Evolutionary conservation across 805 yeast species (phyloP), one percentile per base, ranked within the genome.

Genomic region (Diddensiella transvaalensis): DNA sequence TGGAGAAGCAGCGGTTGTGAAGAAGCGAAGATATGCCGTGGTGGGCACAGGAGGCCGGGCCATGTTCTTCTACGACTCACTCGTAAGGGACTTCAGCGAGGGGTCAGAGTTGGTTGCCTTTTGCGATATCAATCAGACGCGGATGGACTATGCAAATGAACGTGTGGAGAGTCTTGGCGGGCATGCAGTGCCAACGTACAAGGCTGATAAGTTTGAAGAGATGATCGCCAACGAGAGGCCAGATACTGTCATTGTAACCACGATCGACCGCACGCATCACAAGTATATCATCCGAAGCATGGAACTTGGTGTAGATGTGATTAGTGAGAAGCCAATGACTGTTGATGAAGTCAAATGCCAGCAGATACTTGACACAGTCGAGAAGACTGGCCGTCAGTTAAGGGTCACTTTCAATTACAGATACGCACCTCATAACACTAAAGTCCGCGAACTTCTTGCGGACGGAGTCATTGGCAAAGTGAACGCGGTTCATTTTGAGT

Each of bases 371-470:
- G 52, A 49, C 32, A 43, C 52, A 19, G 47, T 46, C 17, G 44
- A 49, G 29, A 8, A 47, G 22, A 49, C 52, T 22, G 52, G 52
- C 22, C 30, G 32, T 18, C 23, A 35, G 19, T 42, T 49, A 17
- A 29, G 52, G 15, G 52, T 49, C 22, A 49, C 52, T n/a, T 49
- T 49, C 48, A 49, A 49, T 36, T 49, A 49, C 44, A 32, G 52
- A 11, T 49, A 49, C 41, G 52, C 52, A 11, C 52, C 52, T 3
- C 52, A 49, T 40, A 49, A 49, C 43, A 49, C 52, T 10, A 49
- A 49, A 29, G 48, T 49, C 18, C 35, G 47, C 19, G 49, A 49
- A 19, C 26, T 49, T 29, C 39, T 49, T 21, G 46, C 49, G 6
- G 46, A 30, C 17, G 52, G 48, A 4, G 24, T 44, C 10, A 49